A percentile compares a stretch with the other conserved stretches of the same genome.
Evolutionary conservation across 2,329 filamentous ascomycete species (phyloP).

Genomic region (Orbilia ellipsospora): DNA sequence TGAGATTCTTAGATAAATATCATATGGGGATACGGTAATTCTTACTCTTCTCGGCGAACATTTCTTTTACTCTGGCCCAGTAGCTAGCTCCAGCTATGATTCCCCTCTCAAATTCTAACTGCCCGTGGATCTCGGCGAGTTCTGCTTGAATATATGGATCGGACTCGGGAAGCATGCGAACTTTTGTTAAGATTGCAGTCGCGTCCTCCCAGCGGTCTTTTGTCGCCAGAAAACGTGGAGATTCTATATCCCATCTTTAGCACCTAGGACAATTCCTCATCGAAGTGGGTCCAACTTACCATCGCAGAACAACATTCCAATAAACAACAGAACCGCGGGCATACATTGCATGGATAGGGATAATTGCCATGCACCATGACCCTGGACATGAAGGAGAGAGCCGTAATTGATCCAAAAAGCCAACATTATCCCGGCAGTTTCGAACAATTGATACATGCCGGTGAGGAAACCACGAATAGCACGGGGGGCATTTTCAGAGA

Average conservation of each 20-base stretch:
- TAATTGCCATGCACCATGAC: constrained; percentile 69
- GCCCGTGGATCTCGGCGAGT: constrained; percentile 71
- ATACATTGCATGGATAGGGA: constrained; percentile 74
- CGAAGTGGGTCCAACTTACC: constrained; percentile 56
- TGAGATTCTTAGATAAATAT: constrained; percentile 58
- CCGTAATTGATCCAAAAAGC: constrained; percentile 70
- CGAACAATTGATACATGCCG: constrained; percentile 67
- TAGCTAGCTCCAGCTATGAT: constrained; percentile 66
- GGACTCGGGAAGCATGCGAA: constrained; percentile 68
- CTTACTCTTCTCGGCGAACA: constrained; percentile 67
- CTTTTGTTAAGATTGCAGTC: constrained; percentile 67
- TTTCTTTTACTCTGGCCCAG: constrained; percentile 73
- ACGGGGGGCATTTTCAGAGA: constrained; percentile 66
- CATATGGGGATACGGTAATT: constrained; percentile 60
- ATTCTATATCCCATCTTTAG: constrained; percentile 64
- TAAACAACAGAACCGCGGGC: constrained; percentile 71
- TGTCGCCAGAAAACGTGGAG: constrained; percentile 75
- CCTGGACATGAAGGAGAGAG: constrained; percentile 64
- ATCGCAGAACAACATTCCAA: constrained; percentile 71
- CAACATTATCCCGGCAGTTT: constrained; percentile 62
- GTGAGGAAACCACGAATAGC: constrained; percentile 71
- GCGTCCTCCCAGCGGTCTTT: constrained; percentile 76
- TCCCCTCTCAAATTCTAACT: constrained; percentile 72
- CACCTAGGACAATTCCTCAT: too few species aligned
- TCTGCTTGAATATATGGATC: constrained; percentile 71